Evolutionary conservation across 2,329 filamentous ascomycete genomes (phyloP), one percentile per base, ranked within the genome.

Genomic region (Amesomyces nigricolor): DNA sequence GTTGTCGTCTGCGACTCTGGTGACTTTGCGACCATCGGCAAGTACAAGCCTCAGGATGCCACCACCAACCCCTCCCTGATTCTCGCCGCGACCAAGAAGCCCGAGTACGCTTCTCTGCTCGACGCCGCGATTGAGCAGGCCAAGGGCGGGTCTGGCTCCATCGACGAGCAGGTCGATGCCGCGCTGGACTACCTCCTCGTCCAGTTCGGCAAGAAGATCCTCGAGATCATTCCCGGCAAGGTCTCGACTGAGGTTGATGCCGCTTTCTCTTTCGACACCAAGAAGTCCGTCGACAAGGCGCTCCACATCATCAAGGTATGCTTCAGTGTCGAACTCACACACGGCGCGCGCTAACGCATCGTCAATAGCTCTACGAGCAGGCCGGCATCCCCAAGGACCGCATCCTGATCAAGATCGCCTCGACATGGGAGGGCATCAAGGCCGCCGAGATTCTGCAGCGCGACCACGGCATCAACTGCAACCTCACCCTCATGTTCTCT

Each of bases 21-120:
- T 80, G 87, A 90, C 78, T 89, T 89, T 75, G 83, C 82, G 69
- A 86, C 91, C 75, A 99, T 99, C 75, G 91, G 82, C 81, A 96
- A 97, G 82, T 99, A 99, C 86, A 95, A 96, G 86, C 94, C 94
- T 64, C 91, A 99, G 82, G 94, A 99, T 89, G 94, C 94, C 71
- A 99, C 94, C 74, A 99, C 94, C 80, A 99, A 99, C 86, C 94
- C 94, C 58, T 97, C 94, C 62, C 83, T 99, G 73, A 97, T 99
- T 76, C 88, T 99, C 72, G 92, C 91, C 65, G 94, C 94, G 63
- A 91, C 94, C 72, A 97, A 99, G 84, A 97, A 97, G 85, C 71
- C 89, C 72, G 91, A 96, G 76, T 97, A 97, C 75, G 90, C 89
- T 70, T 86, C 87, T 75, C 79, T 97, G 71, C 95, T 96, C 67